A percentile compares a stretch with the other conserved stretches of the same genome.
Evolutionary conservation across 129 eudicot genomes (phyloP).

Genomic region (Glebionis coronaria): DNA sequence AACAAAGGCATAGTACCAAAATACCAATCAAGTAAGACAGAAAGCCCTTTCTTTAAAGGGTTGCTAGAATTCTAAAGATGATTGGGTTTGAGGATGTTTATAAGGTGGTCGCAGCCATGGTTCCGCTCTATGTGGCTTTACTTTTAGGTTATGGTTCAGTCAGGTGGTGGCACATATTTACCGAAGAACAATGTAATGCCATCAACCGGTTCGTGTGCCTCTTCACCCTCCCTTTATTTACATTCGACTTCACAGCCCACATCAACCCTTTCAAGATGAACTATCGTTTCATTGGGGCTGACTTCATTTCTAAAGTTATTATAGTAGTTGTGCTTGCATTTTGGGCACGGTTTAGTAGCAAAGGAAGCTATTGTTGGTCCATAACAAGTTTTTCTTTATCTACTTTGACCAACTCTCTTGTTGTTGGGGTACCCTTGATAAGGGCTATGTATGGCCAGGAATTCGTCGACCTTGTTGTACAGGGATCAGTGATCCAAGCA

Average conservation of each 20-base stretch:
- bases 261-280: slow-evolving; percentile 74
- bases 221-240: slow-evolving; percentile 74
- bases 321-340: slow-evolving; percentile 52
- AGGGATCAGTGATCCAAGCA: slow-evolving; percentile 65
- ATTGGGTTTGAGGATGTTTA: slow-evolving; percentile 82
- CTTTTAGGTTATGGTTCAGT: slow-evolving; percentile 74
- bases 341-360: slow-evolving; percentile 70
- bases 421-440: slow-evolving; percentile 75
- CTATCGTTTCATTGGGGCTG: slow-evolving; percentile 58
- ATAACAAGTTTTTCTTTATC: slow-evolving; percentile 78
- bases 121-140: slow-evolving; percentile 75
- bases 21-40: background rate
- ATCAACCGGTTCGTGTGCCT: slow-evolving; percentile 65
- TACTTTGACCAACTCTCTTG: slow-evolving; percentile 72
- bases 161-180: slow-evolving; percentile 80
- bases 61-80: slow-evolving; percentile 28
- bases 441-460: slow-evolving; percentile 73
- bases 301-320: slow-evolving; percentile 62
- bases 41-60: slow-evolving; percentile 18
- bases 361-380: slow-evolving; percentile 83
- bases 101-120: slow-evolving; percentile 70
- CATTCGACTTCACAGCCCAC: slow-evolving; percentile 76
- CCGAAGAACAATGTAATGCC: slow-evolving; percentile 62
- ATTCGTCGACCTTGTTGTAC: slow-evolving; percentile 70
- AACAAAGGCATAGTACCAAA: slow-evolving; percentile 10